A percentile compares a stretch with the other conserved stretches of the same genome.
These are phyloP conservation scores for Pythium vanterpoolii DNA, from an alignment of 352 stramenopile species.

Conservation along the genomic window DNA sequence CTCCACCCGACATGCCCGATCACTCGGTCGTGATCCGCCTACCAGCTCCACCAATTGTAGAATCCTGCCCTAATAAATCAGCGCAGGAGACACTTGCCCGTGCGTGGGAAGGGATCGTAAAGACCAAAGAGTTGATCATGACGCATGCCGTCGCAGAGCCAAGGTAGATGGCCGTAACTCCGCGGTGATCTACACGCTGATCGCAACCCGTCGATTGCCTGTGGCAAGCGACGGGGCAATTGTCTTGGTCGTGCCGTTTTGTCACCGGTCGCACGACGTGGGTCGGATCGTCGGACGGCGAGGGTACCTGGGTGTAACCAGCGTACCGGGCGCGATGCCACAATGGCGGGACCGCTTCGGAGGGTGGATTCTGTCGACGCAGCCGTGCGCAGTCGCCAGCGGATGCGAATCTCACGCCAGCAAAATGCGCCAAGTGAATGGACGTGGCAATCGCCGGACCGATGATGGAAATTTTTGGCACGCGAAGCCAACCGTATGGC, in stretches of 20 bases:
- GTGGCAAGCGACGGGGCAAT: not conserved
- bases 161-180: not conserved
- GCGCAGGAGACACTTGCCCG: not conserved
- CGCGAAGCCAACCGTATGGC: no score
- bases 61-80: not conserved
- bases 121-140: constrained; percentile 4
- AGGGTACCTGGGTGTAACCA: not conserved
- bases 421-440: not conserved
- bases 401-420: not conserved
- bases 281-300: not conserved
- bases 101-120: constrained; percentile 1
- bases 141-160: not conserved
- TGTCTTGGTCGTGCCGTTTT: not conserved
- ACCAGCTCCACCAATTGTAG: not conserved
- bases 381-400: not conserved
- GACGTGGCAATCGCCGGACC: not conserved
- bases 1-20: not conserved
- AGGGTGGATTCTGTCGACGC: not conserved
- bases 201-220: not conserved
- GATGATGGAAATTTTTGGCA: no score
- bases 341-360: not conserved
- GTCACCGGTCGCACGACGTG: not conserved
- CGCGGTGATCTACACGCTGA: not conserved
- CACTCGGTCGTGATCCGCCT: not conserved
- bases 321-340: not conserved